Conservation (phyloP, 2,329 filamentous ascomycete genomes). For the Bipolaris victoriae region DNA sequence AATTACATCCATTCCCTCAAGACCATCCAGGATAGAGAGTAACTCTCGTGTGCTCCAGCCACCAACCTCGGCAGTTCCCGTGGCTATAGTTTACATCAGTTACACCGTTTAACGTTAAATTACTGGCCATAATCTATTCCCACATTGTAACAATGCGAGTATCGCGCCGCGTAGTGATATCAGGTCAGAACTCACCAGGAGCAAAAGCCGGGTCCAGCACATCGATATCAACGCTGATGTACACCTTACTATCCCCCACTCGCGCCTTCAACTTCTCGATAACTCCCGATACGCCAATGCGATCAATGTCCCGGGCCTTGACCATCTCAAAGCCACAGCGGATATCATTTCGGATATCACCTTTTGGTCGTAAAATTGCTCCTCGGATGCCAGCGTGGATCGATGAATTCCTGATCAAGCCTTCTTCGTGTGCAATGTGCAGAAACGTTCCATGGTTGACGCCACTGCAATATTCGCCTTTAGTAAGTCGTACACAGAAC, state of each 20-base stretch:
- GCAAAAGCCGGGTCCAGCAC: constrained; percentile 63
- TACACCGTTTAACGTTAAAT: background rate
- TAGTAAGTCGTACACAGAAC: background rate
- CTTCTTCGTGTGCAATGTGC: constrained; percentile 67
- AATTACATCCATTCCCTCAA: constrained; percentile 64
- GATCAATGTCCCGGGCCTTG: constrained; percentile 62
- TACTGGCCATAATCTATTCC: background rate
- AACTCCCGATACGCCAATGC: constrained; percentile 55
- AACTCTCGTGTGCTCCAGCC: constrained; percentile 67
- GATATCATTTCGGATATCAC: constrained; percentile 62
- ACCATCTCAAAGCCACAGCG: constrained; percentile 65
- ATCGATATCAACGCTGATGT: constrained; percentile 64
- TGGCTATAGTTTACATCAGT: constrained; percentile 45
- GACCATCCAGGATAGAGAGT: constrained; percentile 63
- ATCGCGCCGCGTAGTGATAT: background rate
- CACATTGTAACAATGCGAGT: background rate
- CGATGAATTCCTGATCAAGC: constrained; percentile 63
- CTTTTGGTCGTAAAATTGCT: constrained; percentile 56
- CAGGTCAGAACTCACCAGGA: constrained; percentile 50
- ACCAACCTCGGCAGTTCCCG: constrained; percentile 66
- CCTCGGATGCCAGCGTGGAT: constrained; percentile 68
- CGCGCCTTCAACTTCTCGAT: constrained; percentile 58
- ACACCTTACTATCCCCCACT: constrained; percentile 60
- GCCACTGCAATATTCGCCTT: constrained; percentile 39
- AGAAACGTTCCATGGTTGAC: constrained; percentile 68